A percentile compares a stretch with the other conserved stretches of the same genome.
phyloP scores from a whole-genome alignment of 176 grass and related monocot species.

The Juncus effusus region DNA sequence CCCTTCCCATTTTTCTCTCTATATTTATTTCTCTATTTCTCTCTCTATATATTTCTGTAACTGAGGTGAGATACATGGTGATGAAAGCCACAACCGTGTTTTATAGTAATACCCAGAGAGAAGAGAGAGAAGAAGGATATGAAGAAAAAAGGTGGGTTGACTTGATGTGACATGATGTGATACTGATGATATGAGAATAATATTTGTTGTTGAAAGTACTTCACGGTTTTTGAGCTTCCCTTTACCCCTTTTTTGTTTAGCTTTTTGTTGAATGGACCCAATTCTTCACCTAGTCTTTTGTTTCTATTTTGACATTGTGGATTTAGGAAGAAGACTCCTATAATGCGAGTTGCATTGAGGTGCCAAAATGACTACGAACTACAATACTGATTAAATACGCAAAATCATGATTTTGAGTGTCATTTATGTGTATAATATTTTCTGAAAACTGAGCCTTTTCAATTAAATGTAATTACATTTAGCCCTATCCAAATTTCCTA shows the following conservation, averaged over 20 bases:
- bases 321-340: too few relatives aligned
- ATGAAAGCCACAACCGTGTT: conserved; percentile 23
- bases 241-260: conserved; percentile 31
- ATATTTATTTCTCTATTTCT: not conserved
- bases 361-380: too few relatives aligned
- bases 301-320: conserved; percentile 8
- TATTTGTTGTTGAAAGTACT: conserved; percentile 31
- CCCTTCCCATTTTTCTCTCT: conserved; percentile 58
- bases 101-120: conserved; percentile 31
- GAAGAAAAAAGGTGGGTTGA: conserved; percentile 46
- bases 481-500: too few relatives aligned
- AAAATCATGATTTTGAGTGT: too few relatives aligned
- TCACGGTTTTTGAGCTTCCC: conserved; percentile 34
- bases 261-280: conserved; percentile 10
- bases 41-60: not conserved
- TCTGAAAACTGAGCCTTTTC: too few relatives aligned
- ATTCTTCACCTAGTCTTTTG: not conserved
- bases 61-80: not conserved
- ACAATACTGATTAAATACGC: too few relatives aligned
- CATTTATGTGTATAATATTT: too few relatives aligned
- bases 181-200: conserved; percentile 36
- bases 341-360: too few relatives aligned
- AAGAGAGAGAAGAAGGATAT: not conserved
- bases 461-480: too few relatives aligned
- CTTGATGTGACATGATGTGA: conserved; percentile 46